Evolutionary conservation across 768 basidiomycete species (phyloP).

Genomic region (Pleurotus eryngii): DNA sequence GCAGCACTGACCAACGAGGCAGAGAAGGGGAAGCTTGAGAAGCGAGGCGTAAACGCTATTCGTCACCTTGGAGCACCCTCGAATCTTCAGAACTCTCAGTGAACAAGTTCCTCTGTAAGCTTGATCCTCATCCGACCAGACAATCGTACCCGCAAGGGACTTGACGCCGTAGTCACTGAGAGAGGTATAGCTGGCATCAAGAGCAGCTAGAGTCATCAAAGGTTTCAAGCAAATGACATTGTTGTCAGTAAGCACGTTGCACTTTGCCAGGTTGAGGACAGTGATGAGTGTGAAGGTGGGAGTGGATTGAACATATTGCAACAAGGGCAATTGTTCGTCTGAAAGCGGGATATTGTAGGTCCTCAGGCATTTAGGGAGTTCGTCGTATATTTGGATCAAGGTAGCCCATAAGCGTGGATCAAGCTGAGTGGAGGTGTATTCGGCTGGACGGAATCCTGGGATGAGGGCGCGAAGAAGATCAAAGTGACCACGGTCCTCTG

Average conservation of each 20-base stretch:
- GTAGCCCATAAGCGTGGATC: conserved; percentile 64
- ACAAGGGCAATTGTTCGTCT: conserved; percentile 49
- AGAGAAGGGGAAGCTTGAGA: conserved; percentile 51
- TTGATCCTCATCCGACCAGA: conserved; percentile 27
- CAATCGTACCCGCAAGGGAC: conserved; percentile 47
- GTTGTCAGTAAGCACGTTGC: conserved; percentile 55
- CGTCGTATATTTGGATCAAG: conserved; percentile 55
- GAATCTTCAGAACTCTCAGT: conserved; percentile 55
- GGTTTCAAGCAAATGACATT: conserved; percentile 45
- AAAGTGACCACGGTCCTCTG: conserved; percentile 16
- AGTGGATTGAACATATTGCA: conserved; percentile 55
- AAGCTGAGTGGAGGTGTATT: conserved; percentile 21
- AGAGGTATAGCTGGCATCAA: conserved; percentile 59
- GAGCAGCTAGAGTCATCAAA: conserved; percentile 53
- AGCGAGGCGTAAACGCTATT: conserved; percentile 40
- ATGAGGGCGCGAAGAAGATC: conserved; percentile 40
- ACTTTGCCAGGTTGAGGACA: conserved; percentile 55
- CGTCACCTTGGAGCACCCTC: conserved; percentile 49
- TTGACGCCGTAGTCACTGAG: conserved; percentile 53
- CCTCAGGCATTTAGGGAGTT: conserved; percentile 42
- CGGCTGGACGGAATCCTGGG: conserved; percentile 20
- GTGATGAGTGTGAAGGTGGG: conserved; percentile 62
- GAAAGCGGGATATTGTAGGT: conserved; percentile 48
- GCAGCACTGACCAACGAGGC: conserved; percentile 50
- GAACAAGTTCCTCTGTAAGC: conserved; percentile 46